Evolutionary conservation across 208 protist species (phyloP), one percentile per base, ranked within the genome.

Genomic region (Porcisia hertigi): DNA sequence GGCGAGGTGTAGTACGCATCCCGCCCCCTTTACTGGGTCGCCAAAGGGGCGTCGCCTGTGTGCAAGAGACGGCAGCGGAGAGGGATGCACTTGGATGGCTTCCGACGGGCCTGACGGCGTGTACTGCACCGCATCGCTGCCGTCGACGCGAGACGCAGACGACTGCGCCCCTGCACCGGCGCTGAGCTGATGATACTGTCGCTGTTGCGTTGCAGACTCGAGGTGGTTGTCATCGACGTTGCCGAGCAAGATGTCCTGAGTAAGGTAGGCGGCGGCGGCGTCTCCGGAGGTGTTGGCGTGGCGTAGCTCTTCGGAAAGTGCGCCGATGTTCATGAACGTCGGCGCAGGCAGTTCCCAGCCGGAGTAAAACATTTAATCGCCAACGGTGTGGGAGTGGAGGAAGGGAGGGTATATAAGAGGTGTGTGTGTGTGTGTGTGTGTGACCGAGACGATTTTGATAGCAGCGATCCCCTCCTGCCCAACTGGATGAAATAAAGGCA

Each of bases 351-450:
- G 82, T 11, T 81, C 45, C 90, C 90, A 94, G 57, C 88, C 87
- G 0, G 86, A 87, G 75, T 91, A 94, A 66, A 92, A 94, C 89
- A 94, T 94, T 49, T 30, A 45, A 54, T 7, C n/a, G 47, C 11
- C 9, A 71, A 11, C 30, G 25, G 16, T 60, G 5, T 30, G 53
- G 53, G 67, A 65, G 64, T 45, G 54, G 7, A 47, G 16, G 6
- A 41, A 23, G 14, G 41, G 41, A 39, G 45, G 7, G 53, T 30
- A 30, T 30, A 30, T 30, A 30, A 55, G 57, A 12, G 57, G 25
- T 1, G 20, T 60, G 2, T 11, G 57, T 11, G 18, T 60, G 55
- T 6, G 16, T 6, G 20, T 60, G 57, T 11, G 57, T 25, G 57
- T 11, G 57, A 60, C 0, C 16, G 25, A 12, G 23, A 69, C 14